Base-by-base conservation (phyloP, 495 filamentous ascomycete genomes). In the Trichocladium antarcticum region DNA sequence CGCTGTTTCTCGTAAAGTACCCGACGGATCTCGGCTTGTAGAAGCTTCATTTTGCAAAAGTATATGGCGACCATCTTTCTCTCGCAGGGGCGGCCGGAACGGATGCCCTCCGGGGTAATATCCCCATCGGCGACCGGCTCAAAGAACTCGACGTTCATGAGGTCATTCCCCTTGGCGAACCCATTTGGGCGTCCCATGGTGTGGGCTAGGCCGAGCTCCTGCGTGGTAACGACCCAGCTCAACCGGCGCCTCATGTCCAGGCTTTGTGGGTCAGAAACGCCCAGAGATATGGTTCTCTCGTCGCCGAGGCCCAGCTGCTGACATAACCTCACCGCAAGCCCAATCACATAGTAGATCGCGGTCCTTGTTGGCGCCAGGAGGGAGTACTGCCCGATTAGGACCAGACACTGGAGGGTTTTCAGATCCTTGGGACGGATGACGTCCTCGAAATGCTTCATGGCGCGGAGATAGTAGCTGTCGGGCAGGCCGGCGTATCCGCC, bases 391-490 rank as follows among this genome's bases (percentile, higher is more conserved):
- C 80, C 87, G 64, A 95, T 88, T 11, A 97, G 63, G 0, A 83
- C 75, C 37, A 94, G 77, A 54, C 89, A 95, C 64, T 97, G 90
- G n/a, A 97, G 68, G 0, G 90, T 89, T 57, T 78, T 83, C 14
- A 95, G 60, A 58, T 95, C 84, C 74, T 89, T 93, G 12, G 79
- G 76, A 49, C 79, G 76, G 32, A 95, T 71, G 11, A 89, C 79
- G 1, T 74, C 75, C 56, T 95, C 86, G 38, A 95, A 75, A 53
- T 79, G 83, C 27, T 79, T 79, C 60, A 95, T 75, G 10, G 90
- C 89, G 12, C 87, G 83, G 5, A 93, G 76, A 58, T 94, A 97
- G 66, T 89, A 95, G 56, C 84, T 85, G 63, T 97, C 89, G 28
- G 89, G 89, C 31, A 95, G 72, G 37, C 85, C 85, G 31, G 86